Conservation (phyloP, 2,329 filamentous ascomycete species). For the Apiospora koreana region DNA sequence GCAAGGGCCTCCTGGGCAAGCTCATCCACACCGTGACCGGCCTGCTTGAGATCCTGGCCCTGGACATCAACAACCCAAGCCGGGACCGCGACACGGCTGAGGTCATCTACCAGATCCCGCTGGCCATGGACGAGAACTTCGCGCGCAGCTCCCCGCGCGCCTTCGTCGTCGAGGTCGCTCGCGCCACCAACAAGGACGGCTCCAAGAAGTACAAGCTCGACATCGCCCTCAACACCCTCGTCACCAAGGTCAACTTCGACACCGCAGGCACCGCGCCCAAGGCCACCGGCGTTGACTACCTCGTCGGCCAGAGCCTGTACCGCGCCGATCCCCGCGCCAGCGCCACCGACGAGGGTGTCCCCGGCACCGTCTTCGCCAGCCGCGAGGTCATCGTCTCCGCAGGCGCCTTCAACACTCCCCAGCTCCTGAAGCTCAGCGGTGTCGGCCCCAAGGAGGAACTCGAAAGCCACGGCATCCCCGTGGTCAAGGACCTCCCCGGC, state of each 20-base stretch:
- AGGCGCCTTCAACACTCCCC: slow-evolving; percentile 53
- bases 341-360: slow-evolving; percentile 20
- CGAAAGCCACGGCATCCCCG: slow-evolving; percentile 35
- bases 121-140: slow-evolving; percentile 40
- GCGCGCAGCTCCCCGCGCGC: slow-evolving; percentile 52
- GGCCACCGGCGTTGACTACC: slow-evolving; percentile 43
- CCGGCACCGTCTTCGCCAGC: slow-evolving; percentile 36
- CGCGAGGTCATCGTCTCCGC: slow-evolving; percentile 51
- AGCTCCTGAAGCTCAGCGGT: slow-evolving; percentile 49
- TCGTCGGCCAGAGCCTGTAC: slow-evolving; percentile 42
- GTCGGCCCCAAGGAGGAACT: slow-evolving; percentile 40
- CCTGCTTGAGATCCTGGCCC: slow-evolving; percentile 49
- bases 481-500: slow-evolving; percentile 53
- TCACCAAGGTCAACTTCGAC: slow-evolving; percentile 42
- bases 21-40: slow-evolving; percentile 10
- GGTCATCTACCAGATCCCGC: slow-evolving; percentile 48
- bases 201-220: slow-evolving; percentile 41
- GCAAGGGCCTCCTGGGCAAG: slow-evolving; percentile 27
- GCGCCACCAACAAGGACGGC: slow-evolving; percentile 48
- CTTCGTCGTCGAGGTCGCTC: slow-evolving; percentile 51
- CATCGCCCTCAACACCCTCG: slow-evolving; percentile 38
- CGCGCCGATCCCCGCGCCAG: slow-evolving; percentile 40
- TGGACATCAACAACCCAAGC: slow-evolving; percentile 15
- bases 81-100: neutral
- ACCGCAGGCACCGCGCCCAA: slow-evolving; percentile 29